phyloP scores from a whole-genome alignment of 2,329 filamentous ascomycete species.

The Byssochlamys sp. region DNA sequence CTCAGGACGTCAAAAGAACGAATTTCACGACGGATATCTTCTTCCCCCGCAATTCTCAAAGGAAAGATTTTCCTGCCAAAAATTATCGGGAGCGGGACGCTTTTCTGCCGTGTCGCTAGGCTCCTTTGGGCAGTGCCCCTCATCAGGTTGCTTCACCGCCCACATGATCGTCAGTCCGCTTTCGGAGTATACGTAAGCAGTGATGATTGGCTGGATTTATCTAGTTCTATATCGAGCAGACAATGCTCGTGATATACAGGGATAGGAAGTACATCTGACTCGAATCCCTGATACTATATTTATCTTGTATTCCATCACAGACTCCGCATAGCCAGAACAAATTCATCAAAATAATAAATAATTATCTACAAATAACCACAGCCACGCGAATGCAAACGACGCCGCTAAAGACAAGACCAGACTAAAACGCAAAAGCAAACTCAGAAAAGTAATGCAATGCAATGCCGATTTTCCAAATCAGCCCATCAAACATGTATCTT shows the following conservation, averaged over 20 bases:
- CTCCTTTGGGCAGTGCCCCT: background rate
- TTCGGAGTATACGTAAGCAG: background rate
- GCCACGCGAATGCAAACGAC: background rate
- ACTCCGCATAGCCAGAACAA: too few species aligned
- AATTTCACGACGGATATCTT: background rate
- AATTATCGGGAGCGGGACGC: background rate
- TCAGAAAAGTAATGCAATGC: background rate
- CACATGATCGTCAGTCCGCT: background rate
- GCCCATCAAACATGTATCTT: too few species aligned
- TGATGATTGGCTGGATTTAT: background rate
- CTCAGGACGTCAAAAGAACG: background rate
- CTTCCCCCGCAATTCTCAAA: background rate
- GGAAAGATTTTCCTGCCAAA: background rate
- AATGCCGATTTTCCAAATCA: background rate
- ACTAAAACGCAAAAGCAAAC: background rate
- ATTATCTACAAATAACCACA: background rate
- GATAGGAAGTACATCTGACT: too few species aligned
- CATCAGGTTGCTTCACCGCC: background rate
- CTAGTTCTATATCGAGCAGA: background rate
- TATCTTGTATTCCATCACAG: too few species aligned
- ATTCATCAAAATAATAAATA: background rate
- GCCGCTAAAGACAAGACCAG: background rate
- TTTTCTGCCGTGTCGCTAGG: background rate
- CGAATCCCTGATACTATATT: too few species aligned
- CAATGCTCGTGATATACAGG: background rate